Percentiles rank a stretch among this genome's conserved stretches.
Conservation (phyloP, 2,329 filamentous ascomycete species). For the Penicillium sp. region DNA sequence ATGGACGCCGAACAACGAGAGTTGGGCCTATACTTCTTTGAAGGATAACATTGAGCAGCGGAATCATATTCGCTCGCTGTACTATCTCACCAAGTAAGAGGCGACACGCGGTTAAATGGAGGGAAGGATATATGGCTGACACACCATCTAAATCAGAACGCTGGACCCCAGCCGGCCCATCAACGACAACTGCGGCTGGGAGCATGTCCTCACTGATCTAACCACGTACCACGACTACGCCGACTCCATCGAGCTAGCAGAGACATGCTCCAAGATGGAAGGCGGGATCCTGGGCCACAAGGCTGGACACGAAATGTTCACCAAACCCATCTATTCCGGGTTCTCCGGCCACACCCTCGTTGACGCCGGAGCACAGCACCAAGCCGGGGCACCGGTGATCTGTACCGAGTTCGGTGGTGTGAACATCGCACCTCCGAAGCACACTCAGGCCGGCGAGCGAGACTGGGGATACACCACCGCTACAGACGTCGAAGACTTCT, state of each 20-base stretch:
- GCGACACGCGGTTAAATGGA: background rate
- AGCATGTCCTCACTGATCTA: conserved; percentile 65
- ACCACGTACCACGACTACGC: conserved; percentile 70
- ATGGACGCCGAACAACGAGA: conserved; percentile 68
- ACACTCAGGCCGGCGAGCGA: conserved; percentile 44
- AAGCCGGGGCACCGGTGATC: conserved; percentile 59
- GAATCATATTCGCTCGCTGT: conserved; percentile 64
- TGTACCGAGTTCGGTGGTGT: conserved; percentile 70
- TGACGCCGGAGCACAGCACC: conserved; percentile 56
- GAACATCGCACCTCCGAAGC: conserved; percentile 59
- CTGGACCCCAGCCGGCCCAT: conserved; percentile 65
- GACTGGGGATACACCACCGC: conserved; percentile 72
- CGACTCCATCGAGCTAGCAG: conserved; percentile 57
- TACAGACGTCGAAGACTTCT: conserved; percentile 59
- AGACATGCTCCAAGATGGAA: conserved; percentile 56
- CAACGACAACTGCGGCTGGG: conserved; percentile 74
- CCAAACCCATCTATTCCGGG: conserved; percentile 44
- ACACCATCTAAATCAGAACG: conserved; percentile 33
- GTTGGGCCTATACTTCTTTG: conserved; percentile 65
- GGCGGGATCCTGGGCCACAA: conserved; percentile 56
- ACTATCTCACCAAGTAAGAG: conserved; percentile 63
- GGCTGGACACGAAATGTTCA: conserved; percentile 57
- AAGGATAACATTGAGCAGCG: conserved; percentile 60
- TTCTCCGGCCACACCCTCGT: conserved; percentile 35
- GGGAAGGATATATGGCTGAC: background rate